A percentile compares a stretch with the other conserved stretches of the same genome.
These are phyloP conservation scores for Claviceps maximensis DNA, from an alignment of 2,329 filamentous ascomycete species.

Conservation along the genomic window DNA sequence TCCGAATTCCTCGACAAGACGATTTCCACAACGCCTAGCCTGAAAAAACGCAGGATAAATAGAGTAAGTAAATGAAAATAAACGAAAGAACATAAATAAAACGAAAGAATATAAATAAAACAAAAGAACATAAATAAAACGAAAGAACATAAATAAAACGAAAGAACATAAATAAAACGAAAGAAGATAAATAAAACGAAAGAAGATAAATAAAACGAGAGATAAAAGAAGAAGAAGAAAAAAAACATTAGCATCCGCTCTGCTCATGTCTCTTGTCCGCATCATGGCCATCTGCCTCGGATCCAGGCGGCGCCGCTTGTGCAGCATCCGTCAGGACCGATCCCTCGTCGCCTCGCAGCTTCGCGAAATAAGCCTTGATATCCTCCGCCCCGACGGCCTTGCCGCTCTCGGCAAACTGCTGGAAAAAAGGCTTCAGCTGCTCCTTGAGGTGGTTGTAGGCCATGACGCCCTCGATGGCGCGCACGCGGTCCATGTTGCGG, in stretches of 20 bases:
- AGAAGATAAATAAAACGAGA: background rate
- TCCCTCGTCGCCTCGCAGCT: constrained; percentile 80
- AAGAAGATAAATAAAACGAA: background rate
- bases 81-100: too few relatives aligned
- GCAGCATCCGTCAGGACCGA: constrained; percentile 53
- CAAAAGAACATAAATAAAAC: background rate
- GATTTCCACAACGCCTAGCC: too few relatives aligned
- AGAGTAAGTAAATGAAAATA: too few relatives aligned
- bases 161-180: background rate
- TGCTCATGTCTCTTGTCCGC: constrained; percentile 34
- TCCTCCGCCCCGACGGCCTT: constrained; percentile 83
- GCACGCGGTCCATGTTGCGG: constrained; percentile 81
- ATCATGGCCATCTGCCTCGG: constrained; percentile 19
- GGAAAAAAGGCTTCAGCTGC: constrained; percentile 86
- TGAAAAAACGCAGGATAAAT: too few relatives aligned
- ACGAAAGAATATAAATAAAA: too few relatives aligned
- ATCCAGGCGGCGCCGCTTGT: constrained; percentile 33
- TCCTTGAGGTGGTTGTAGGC: constrained; percentile 95
- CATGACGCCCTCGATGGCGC: constrained; percentile 94
- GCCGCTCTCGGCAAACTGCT: constrained; percentile 86
- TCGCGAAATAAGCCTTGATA: constrained; percentile 93
- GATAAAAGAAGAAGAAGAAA: background rate
- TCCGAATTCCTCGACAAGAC: too few relatives aligned
- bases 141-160: background rate
- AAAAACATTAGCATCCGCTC: constrained; percentile 31